Evolutionary conservation across 441 rosid species (phyloP), one percentile per base, ranked within the genome.

Genomic region (Populus trichocarpa): DNA sequence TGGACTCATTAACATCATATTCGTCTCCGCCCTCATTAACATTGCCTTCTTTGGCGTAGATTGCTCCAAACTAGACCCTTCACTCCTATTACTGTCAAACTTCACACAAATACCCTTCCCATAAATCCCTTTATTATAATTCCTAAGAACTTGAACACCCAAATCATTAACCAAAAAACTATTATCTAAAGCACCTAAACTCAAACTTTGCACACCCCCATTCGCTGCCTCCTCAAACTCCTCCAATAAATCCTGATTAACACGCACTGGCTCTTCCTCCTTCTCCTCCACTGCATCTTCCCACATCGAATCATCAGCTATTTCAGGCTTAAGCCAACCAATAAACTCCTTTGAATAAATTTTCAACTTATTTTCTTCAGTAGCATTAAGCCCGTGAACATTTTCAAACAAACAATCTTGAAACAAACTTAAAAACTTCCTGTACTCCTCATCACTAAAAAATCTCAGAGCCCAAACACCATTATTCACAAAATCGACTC

Each of bases 1-100:
- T 2, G 99, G 98, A 87, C 98, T 94, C 97, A 94, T 94, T 73
- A 96, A 88, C 84, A 96, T 83, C 99, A 96, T 92, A 76, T 90
- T 96, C 23, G 97, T 96, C 88, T 96, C 99, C 12, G 92, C 97
- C 81, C 90, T 91, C 98, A 96, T 96, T 28, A 94, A 89, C 82
- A 96, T 92, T 14, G 93, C 96, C 87, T 91, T 96, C 76, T 87
- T 93, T 0, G 94, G 97, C 0, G 95, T 88, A 7, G 90, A 88
- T 30, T 88, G 85, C 72, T 76, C 81, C n/a, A 82, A 72, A 30
- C 79, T 57, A n/a, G 28, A 22, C 66, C 66, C 28, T 8, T 76
- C 76, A 63, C 76, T 23, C 42, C 69, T 75, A 35, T 87, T 89
- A 75, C 76, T 0, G 66, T 86, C 92, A 68, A 89, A 92, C 70